Percentiles rank a stretch among this genome's conserved stretches.
phyloP scores from a whole-genome alignment of 2,329 filamentous ascomycete genomes.

The Pochonia chlamydosporia region DNA sequence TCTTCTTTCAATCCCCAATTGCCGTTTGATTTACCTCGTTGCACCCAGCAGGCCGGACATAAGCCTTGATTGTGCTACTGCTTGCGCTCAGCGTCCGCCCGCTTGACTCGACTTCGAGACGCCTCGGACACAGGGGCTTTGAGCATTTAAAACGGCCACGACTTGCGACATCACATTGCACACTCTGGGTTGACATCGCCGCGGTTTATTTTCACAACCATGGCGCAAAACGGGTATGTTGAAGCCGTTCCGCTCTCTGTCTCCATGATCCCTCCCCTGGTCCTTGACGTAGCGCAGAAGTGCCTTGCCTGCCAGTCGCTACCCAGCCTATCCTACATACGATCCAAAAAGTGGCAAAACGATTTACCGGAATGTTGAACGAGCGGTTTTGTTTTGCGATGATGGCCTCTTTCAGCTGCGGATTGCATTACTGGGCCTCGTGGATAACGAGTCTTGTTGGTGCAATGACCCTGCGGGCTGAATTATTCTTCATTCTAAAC shows the following conservation, averaged over 20 bases:
- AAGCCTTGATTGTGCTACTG: neutral
- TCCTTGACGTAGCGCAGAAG: neutral
- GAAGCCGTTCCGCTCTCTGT: conserved; percentile 1
- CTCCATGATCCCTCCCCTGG: neutral
- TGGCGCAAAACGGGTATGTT: conserved; percentile 28
- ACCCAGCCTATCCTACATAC: too few relatives aligned
- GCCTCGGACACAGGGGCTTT: neutral
- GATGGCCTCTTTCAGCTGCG: too few relatives aligned
- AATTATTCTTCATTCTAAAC: too few relatives aligned
- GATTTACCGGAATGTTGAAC: too few relatives aligned
- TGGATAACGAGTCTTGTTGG: too few relatives aligned
- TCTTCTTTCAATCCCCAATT: neutral
- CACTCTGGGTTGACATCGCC: conserved; percentile 1
- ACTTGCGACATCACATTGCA: neutral
- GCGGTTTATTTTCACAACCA: conserved; percentile 15
- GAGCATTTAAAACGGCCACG: neutral
- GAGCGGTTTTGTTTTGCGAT: too few relatives aligned
- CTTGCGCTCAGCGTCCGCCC: neutral
- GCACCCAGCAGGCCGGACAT: neutral
- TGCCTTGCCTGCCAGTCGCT: too few relatives aligned
- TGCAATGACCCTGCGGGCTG: too few relatives aligned
- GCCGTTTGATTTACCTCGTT: neutral
- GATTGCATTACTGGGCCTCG: too few relatives aligned
- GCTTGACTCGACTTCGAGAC: neutral
- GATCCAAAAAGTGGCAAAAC: too few relatives aligned